Evolutionary conservation across 108 stramenopile genomes (phyloP), one percentile per base, ranked within the genome.

Genomic region (Cyclostephanos tholiformis): DNA sequence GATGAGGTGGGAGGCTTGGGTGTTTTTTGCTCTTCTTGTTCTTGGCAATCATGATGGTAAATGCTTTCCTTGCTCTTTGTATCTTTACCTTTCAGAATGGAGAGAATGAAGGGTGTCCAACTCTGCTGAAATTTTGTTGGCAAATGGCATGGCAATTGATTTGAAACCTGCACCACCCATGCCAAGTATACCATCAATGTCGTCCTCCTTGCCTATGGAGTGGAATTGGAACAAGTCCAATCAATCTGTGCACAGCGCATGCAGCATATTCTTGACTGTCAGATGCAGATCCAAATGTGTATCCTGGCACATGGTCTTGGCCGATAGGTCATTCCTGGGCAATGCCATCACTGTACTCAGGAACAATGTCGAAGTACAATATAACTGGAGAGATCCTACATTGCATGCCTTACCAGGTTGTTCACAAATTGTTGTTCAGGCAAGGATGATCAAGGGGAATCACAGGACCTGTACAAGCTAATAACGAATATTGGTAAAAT

Each of bases 191-290:
- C 32, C 0, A 39, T 76, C 71, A 0, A 82, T 70, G 60, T 82
- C 80, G 14, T 58, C 27, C 23, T 77, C 61, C 1, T 75, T 82
- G 53, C 75, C 72, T 0, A 82, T 76, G 35, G 80, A 82, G 66
- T 82, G 80, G 35, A 82, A 82, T 65, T 82, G 80, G 48, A 76
- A 82, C 29, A 82, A 46, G 60, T 82, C 71, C 27, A 82, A 46
- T 48, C 72, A 70, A 72, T 82, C 75, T 22, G 80, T 82, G 13
- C 50, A 20, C 29, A 82, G 27, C 49, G 80, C 75, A 19, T 43
- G 43, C 8, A 82, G 27, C n/a, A 75, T 82, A 50, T 82, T 82
- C 22, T 27, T 52, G 12, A 82, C n/a, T 32, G 77, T 82, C 80
- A n/a, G 27, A 49, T 13, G 29, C 65, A 13, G 80, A 65, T 25